phyloP scores from a whole-genome alignment of 75 land plant genomes.

The Cupressus sempervirens region DNA sequence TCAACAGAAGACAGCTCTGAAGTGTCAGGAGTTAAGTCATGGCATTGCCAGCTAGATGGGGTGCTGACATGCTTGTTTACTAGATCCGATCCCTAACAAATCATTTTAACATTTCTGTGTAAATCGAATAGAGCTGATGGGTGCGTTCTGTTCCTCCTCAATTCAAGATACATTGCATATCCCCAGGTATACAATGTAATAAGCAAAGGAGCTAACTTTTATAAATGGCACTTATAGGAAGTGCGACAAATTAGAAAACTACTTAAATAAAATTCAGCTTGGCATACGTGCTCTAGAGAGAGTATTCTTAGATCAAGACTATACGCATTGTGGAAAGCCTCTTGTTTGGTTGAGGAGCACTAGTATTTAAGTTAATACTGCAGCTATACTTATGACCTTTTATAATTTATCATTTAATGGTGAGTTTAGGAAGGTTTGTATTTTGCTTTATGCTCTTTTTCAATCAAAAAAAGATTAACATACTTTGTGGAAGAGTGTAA shows the following conservation, averaged over 20 bases:
- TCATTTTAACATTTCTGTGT: background rate
- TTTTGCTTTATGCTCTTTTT: background rate
- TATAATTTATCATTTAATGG: too few species aligned
- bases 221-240: background rate
- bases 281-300: background rate
- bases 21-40: background rate
- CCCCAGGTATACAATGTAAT: background rate
- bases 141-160: background rate
- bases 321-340: background rate
- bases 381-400: background rate
- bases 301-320: background rate
- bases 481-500: too few species aligned
- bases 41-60: background rate
- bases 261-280: background rate
- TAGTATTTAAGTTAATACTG: background rate
- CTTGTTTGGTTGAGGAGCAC: background rate
- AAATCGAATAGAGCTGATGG: background rate
- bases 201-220: background rate
- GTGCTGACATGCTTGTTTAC: background rate
- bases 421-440: background rate
- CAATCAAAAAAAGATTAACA: background rate
- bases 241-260: background rate
- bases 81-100: background rate
- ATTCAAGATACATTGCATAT: background rate
- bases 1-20: background rate